Evolutionary conservation across 2,329 filamentous ascomycete genomes (phyloP).

Genomic region (Penicillium rolfsii): DNA sequence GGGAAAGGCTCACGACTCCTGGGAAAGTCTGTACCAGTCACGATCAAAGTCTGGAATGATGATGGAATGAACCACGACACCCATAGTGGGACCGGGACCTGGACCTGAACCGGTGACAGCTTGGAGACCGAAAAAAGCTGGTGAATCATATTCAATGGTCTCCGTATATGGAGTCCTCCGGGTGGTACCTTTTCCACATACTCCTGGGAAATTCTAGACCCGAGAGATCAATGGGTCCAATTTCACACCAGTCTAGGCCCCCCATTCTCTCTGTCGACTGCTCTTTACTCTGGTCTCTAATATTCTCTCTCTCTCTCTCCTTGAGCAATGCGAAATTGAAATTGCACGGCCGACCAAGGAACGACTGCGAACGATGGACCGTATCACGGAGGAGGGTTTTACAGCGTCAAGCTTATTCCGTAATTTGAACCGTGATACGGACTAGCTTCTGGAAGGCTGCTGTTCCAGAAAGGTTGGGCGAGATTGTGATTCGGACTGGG

Average conservation of each 20-base stretch:
- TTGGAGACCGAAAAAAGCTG: not conserved
- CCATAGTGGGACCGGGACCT: not conserved
- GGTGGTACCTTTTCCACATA: not conserved
- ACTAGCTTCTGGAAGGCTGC: slow-evolving; percentile 20
- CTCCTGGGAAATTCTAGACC: slow-evolving; percentile 14
- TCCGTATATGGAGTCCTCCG: not conserved
- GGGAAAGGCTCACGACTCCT: not conserved
- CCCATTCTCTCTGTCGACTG: not conserved
- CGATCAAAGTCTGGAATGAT: not conserved
- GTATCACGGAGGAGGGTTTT: slow-evolving; percentile 13
- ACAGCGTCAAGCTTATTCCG: slow-evolving; percentile 16
- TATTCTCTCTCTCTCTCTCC: not conserved
- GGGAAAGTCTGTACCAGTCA: not conserved
- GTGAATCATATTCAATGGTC: not conserved
- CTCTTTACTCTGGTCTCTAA: too few relatives aligned
- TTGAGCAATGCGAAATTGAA: not conserved
- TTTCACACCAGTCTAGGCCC: slow-evolving; percentile 16
- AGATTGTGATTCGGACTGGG: slow-evolving; percentile 3
- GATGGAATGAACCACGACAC: not conserved
- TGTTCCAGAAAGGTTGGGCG: not conserved
- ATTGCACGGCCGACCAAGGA: not conserved
- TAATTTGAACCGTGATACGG: not conserved
- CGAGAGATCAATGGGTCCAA: slow-evolving; percentile 15
- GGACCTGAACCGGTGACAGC: not conserved
- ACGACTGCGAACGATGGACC: slow-evolving; percentile 19